phyloP scores from a whole-genome alignment of 768 basidiomycete species.

The Auricularia sp. region DNA sequence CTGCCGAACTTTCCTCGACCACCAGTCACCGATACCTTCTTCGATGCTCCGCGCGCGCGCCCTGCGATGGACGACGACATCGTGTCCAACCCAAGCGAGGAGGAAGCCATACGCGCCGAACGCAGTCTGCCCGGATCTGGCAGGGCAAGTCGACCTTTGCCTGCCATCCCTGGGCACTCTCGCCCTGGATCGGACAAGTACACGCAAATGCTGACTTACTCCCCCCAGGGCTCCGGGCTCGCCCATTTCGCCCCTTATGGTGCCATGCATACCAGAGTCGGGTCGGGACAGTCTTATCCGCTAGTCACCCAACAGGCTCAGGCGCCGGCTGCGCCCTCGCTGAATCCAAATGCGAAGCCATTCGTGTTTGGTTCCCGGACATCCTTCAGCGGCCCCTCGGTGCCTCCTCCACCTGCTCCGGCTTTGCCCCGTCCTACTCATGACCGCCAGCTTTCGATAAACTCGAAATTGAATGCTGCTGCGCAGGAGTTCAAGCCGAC shows the following conservation, averaged over 20 bases:
- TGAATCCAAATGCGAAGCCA: conserved; percentile 73
- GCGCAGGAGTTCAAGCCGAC: conserved; percentile 76
- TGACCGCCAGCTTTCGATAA: conserved; percentile 35
- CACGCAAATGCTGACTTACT: conserved; percentile 20
- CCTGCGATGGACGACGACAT: conserved; percentile 43
- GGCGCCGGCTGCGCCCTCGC: conserved; percentile 26
- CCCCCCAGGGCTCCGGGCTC: neutral
- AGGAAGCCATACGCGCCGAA: conserved; percentile 25
- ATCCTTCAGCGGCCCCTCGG: conserved; percentile 25
- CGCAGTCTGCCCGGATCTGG: conserved; percentile 26
- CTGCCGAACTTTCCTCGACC: conserved; percentile 75
- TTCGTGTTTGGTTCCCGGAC: conserved; percentile 60
- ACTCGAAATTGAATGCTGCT: conserved; percentile 66
- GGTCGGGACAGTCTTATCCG: conserved; percentile 30
- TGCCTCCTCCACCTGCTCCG: conserved; percentile 13
- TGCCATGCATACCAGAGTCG: conserved; percentile 43
- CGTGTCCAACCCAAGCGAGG: conserved; percentile 82
- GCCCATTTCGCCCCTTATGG: neutral
- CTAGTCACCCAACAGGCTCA: conserved; percentile 11
- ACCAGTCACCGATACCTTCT: conserved; percentile 35
- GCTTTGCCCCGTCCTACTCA: conserved; percentile 29
- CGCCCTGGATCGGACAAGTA: conserved; percentile 52
- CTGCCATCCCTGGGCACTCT: conserved; percentile 51
- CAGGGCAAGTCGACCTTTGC: conserved; percentile 39
- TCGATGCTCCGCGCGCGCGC: conserved; percentile 10